Percentiles rank a stretch among this genome's conserved stretches.
These are phyloP conservation scores for Physocladia obscura DNA, from an alignment of 192 early-diverging fungal genomes.

Conservation along the genomic window DNA sequence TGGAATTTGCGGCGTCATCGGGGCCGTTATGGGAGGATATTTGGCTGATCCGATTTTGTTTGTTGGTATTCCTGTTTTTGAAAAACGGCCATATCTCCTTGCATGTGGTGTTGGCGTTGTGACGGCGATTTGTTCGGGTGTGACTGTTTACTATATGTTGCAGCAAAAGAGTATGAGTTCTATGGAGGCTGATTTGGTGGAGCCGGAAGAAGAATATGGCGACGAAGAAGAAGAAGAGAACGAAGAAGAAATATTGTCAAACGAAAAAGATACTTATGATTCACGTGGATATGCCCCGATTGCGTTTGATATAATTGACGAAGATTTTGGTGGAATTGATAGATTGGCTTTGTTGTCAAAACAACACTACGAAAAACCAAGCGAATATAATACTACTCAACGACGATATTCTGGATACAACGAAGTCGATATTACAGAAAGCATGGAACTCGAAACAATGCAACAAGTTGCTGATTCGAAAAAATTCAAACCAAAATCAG, in stretches of 20 bases:
- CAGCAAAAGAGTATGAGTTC: no score
- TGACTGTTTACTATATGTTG: slow-evolving; percentile 2
- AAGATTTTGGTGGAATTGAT: no score
- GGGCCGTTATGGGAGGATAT: slow-evolving; percentile 38
- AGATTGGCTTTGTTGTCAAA: no score
- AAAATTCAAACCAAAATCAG: neutral
- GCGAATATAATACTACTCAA: no score
- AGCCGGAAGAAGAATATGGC: no score
- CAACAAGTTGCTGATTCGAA: no score
- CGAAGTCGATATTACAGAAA: slow-evolving; percentile 11
- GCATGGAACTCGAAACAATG: slow-evolving; percentile 1
- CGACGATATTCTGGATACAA: neutral
- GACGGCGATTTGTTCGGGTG: neutral
- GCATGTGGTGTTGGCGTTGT: slow-evolving; percentile 1
- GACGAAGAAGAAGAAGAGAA: no score
- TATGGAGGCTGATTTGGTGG: neutral
- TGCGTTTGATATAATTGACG: no score
- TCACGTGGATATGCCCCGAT: neutral
- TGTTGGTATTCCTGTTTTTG: slow-evolving; percentile 18
- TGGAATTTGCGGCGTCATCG: slow-evolving; percentile 33
- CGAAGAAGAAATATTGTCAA: no score
- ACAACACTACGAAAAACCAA: no score
- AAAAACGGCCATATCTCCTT: slow-evolving; percentile 8
- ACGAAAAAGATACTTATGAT: neutral
- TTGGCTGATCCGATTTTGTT: slow-evolving; percentile 38